phyloP scores from a whole-genome alignment of 2,329 filamentous ascomycete species.

The Dactylellina sp. region DNA sequence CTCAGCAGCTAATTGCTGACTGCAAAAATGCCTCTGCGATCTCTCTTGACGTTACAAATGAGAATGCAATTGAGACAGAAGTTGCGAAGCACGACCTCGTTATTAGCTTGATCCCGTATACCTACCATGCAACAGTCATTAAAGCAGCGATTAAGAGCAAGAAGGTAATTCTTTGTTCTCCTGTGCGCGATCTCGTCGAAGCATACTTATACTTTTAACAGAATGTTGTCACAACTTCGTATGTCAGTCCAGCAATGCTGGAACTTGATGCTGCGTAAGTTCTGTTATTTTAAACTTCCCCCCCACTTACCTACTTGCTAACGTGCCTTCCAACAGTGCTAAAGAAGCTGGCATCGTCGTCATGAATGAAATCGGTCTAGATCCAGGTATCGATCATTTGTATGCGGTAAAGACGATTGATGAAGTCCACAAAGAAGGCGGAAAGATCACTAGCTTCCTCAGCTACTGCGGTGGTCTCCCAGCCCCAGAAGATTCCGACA shows the following conservation, averaged over 20 bases:
- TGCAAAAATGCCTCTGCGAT: slow-evolving; percentile 80
- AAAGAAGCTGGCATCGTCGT: slow-evolving; percentile 95
- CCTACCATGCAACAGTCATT: slow-evolving; percentile 87
- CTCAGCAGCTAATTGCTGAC: slow-evolving; percentile 78
- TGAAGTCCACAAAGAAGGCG: slow-evolving; percentile 85
- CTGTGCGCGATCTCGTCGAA: not conserved
- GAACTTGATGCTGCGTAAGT: slow-evolving; percentile 75
- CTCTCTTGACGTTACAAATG: slow-evolving; percentile 84
- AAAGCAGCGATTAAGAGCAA: slow-evolving; percentile 91
- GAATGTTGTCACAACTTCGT: slow-evolving; percentile 94
- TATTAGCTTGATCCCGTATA: slow-evolving; percentile 89
- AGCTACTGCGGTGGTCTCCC: slow-evolving; percentile 86
- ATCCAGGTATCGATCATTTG: slow-evolving; percentile 79
- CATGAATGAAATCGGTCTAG: slow-evolving; percentile 92
- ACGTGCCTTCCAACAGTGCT: slow-evolving; percentile 65
- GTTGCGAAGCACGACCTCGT: slow-evolving; percentile 83
- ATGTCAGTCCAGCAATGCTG: slow-evolving; percentile 91
- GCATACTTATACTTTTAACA: not conserved
- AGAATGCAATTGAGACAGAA: slow-evolving; percentile 80
- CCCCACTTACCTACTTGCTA: not conserved
- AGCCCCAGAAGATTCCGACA: slow-evolving; percentile 79
- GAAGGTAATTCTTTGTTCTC: slow-evolving; percentile 67
- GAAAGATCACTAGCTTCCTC: slow-evolving; percentile 84
- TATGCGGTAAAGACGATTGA: slow-evolving; percentile 88
- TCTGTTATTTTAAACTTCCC: not conserved